phyloP scores from a whole-genome alignment of 805 yeast genomes.

The Teunomyces pallodes region DNA sequence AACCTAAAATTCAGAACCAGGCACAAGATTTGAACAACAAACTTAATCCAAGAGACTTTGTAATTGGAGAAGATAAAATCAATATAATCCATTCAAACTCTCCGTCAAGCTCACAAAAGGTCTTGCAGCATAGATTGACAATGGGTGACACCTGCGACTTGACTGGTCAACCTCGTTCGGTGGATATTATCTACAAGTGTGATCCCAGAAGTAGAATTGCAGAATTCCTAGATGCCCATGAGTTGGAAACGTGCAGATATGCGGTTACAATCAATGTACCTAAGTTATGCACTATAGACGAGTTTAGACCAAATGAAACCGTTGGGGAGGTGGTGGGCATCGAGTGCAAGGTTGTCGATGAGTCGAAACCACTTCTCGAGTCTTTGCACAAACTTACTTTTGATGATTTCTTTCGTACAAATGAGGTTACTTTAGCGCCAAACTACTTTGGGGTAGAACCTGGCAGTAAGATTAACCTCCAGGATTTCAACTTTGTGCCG shows the following conservation, averaged over 20 bases:
- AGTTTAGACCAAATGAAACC: slow-evolving; percentile 24
- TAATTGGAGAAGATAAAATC: slow-evolving; percentile 22
- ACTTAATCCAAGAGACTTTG: slow-evolving; percentile 22
- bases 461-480: slow-evolving; percentile 20
- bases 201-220: slow-evolving; percentile 26
- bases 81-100: slow-evolving; percentile 19
- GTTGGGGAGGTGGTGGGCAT: slow-evolving; percentile 27
- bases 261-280: slow-evolving; percentile 51
- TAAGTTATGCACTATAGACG: slow-evolving; percentile 43
- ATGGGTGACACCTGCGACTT: slow-evolving; percentile 61
- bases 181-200: slow-evolving; percentile 59
- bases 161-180: slow-evolving; percentile 49
- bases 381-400: slow-evolving; percentile 13
- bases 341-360: slow-evolving; percentile 23
- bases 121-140: slow-evolving; percentile 34
- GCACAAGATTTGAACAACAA: slow-evolving; percentile 13
- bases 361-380: neutral
- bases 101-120: slow-evolving; percentile 23
- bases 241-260: slow-evolving; percentile 58
- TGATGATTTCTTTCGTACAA: slow-evolving; percentile 7
- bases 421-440: neutral
- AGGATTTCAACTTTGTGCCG: slow-evolving; percentile 24
- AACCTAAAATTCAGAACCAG: slow-evolving; percentile 20
- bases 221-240: slow-evolving; percentile 43
- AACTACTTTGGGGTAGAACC: neutral